These are phyloP conservation scores for Alloteropsis angusta DNA, from an alignment of 202 grass and related monocot species.

Conservation along the genomic window DNA sequence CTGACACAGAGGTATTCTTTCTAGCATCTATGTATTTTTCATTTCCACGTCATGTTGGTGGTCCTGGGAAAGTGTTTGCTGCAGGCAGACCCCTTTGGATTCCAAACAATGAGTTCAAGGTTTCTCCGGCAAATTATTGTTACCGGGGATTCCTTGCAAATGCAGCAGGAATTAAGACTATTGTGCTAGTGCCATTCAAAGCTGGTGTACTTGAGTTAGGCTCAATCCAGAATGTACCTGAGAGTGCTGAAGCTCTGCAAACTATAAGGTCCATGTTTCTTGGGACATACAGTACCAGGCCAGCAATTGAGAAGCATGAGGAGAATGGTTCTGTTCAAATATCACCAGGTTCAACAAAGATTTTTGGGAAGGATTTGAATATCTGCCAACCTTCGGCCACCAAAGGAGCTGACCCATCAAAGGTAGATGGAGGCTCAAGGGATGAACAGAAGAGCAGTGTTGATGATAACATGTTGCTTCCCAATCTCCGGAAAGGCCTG, in stretches of 20 bases:
- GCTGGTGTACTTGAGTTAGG: constrained; percentile 87
- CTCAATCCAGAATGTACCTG: constrained; percentile 54
- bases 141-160: constrained; percentile 71
- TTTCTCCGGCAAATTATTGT: constrained; percentile 66
- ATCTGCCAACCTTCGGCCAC: constrained; percentile 35
- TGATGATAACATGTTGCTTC: constrained; percentile 37
- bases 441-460: constrained; percentile 32
- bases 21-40: constrained; percentile 96
- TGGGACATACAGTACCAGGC: constrained; percentile 14
- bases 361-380: constrained; percentile 94
- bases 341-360: constrained; percentile 48
- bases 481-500: constrained; percentile 58
- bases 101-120: constrained; percentile 34
- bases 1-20: constrained; percentile 91
- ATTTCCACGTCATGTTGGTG: constrained; percentile 63
- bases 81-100: constrained; percentile 70
- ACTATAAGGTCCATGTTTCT: constrained; percentile 69
- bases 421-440: constrained; percentile 54
- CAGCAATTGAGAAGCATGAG: constrained; percentile 38
- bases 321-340: constrained; percentile 35
- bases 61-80: constrained; percentile 68
- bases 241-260: constrained; percentile 52
- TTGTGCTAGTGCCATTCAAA: constrained; percentile 83
- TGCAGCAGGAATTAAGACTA: constrained; percentile 65
- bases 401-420: not conserved